Evolutionary conservation across 2,329 filamentous ascomycete species (phyloP), one percentile per base, ranked within the genome.

Genomic region (Trichoderma arundinaceum): DNA sequence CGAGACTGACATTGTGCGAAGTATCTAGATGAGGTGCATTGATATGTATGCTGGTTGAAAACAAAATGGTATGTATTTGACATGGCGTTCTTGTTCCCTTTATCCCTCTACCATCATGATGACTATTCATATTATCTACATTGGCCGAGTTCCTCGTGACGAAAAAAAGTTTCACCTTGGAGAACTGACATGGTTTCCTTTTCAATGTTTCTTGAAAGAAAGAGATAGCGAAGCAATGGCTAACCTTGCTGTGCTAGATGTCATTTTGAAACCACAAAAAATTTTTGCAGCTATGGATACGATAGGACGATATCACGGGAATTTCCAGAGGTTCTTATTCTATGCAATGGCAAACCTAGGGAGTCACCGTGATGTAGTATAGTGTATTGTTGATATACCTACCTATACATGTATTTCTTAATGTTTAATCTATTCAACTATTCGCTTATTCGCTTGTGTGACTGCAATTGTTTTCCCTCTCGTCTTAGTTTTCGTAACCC

Each of bases 91-190:
- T 15, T 51, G 15, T 28, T 28, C 22, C 39, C 39, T 22, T n/a
- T 59, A 43, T 64, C 61, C 28, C 12, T 28, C 39, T 68, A 72
- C 77, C 80, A 81, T 78, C 70, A 75, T 78, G 83, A 85, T 85
- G 84, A 83, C 67, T 78, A 76, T 72, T 74, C 75, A 19, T 52
- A 76, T 77, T 78, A 76, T 77, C 78, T 80, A 77, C 79, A 80
- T 78, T 80, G 74, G 77, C 83, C 80, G 84, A 86, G 79, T 84
- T 82, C 78, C 81, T 79, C 79, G 73, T 86, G 84, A 85, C 75
- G 83, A 86, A 82, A 75, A 74, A 76, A 71, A 74, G 73, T 76
- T 82, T 85, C 84, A 86, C 83, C 84, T 86, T 86, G 84, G 84
- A 86, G 84, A 86, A 86, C 84, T 86, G 84, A 86, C 75, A 22